Conservation (phyloP, 305 asterid genomes). For the Fraxinus xanthoxyloides region DNA sequence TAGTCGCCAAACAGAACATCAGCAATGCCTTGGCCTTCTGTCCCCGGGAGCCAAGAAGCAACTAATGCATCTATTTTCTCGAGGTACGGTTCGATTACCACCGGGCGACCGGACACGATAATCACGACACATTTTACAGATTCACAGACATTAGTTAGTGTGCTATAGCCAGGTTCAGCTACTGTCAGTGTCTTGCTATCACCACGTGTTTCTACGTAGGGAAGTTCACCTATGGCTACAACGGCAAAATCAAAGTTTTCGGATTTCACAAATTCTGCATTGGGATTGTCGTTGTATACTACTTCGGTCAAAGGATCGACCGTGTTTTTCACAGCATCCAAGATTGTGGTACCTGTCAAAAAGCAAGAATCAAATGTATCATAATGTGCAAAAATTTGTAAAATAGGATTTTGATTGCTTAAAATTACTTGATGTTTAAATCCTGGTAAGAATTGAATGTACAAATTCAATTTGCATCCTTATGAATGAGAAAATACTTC, state of each 20-base stretch:
- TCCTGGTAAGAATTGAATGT: neutral
- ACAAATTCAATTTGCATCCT: neutral
- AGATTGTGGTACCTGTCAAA: slow-evolving; percentile 52
- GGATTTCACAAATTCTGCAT: slow-evolving; percentile 32
- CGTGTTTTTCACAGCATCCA: slow-evolving; percentile 46
- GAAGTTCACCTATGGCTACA: slow-evolving; percentile 60
- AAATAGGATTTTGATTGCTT: neutral
- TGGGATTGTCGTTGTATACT: slow-evolving; percentile 39
- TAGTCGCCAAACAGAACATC: slow-evolving; percentile 64
- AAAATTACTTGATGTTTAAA: neutral
- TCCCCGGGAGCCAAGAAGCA: slow-evolving; percentile 81
- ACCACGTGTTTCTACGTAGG: slow-evolving; percentile 47
- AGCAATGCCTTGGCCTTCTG: slow-evolving; percentile 67
- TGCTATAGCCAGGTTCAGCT: slow-evolving; percentile 36
- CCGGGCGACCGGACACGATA: slow-evolving; percentile 63
- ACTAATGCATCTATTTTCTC: slow-evolving; percentile 54
- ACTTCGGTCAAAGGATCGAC: slow-evolving; percentile 49
- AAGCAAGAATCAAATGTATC: neutral
- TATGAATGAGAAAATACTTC: neutral
- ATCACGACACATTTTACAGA: slow-evolving; percentile 51
- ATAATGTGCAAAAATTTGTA: too few species aligned
- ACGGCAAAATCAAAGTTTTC: slow-evolving; percentile 52
- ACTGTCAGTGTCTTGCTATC: slow-evolving; percentile 46
- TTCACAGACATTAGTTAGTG: slow-evolving; percentile 45
- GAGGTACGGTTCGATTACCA: slow-evolving; percentile 55